phyloP scores from a whole-genome alignment of 1,139 yeast genomes.

The Geotrichum carabidarum region DNA sequence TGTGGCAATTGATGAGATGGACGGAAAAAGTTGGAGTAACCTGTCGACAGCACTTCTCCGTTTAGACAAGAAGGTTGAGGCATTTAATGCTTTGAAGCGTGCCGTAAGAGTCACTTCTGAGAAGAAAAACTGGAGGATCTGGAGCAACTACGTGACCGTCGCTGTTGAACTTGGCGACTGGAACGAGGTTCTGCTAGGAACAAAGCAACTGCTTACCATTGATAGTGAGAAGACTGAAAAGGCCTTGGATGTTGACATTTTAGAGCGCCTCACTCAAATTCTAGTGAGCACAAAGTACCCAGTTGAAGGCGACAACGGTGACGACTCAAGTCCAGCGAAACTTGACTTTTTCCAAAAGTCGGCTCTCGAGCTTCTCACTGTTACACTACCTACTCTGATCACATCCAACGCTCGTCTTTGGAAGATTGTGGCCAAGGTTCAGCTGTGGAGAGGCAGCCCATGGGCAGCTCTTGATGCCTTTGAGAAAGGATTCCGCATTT shows the following conservation, averaged over 20 bases:
- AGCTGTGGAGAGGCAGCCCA: slow-evolving; percentile 79
- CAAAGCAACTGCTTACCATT: slow-evolving; percentile 55
- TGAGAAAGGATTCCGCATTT: slow-evolving; percentile 80
- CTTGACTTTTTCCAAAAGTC: slow-evolving; percentile 48
- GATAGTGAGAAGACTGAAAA: slow-evolving; percentile 56
- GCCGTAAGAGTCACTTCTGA: slow-evolving; percentile 65
- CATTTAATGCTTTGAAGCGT: slow-evolving; percentile 73
- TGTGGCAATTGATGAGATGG: slow-evolving; percentile 77
- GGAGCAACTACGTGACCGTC: slow-evolving; percentile 80
- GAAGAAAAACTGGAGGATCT: slow-evolving; percentile 78
- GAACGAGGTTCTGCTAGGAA: slow-evolving; percentile 78
- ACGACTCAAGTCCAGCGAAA: slow-evolving; percentile 19
- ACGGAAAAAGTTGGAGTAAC: slow-evolving; percentile 90
- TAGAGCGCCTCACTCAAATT: slow-evolving; percentile 68
- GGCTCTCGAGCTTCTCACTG: slow-evolving; percentile 65
- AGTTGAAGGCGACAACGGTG: slow-evolving; percentile 29
- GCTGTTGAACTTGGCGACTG: slow-evolving; percentile 79
- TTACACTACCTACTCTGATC: slow-evolving; percentile 60
- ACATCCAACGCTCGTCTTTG: slow-evolving; percentile 71
- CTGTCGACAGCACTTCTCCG: slow-evolving; percentile 74
- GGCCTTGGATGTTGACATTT: slow-evolving; percentile 67
- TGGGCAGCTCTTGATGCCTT: slow-evolving; percentile 84
- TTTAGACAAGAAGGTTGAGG: slow-evolving; percentile 62
- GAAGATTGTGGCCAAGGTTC: slow-evolving; percentile 79
- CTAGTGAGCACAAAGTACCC: slow-evolving; percentile 54